Evolutionary conservation across 768 basidiomycete species (phyloP), one percentile per base, ranked within the genome.

Genomic region (Rhizopogon vesiculosus): DNA sequence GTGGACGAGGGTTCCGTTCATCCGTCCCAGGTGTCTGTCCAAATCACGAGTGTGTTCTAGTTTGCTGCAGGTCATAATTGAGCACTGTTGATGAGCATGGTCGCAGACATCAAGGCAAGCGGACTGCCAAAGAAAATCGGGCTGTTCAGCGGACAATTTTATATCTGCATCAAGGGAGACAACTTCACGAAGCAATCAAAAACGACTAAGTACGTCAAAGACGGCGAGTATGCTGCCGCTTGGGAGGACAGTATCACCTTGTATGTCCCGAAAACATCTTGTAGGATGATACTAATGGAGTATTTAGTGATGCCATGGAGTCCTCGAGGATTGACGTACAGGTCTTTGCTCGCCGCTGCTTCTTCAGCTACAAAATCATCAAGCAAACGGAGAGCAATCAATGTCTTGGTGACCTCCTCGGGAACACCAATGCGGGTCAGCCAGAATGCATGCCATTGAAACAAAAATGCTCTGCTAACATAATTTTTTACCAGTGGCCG

Each of bases 381-480:
- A 69, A 69, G 56, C 71, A 66, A 59, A 69, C 68, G 33, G 68
- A 69, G 56, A 71, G 61, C 42, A 71, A 63, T 43, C 68, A 69
- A 56, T 69, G 64, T 33, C 54, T 69, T 1, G 68, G 64, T 1
- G 68, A 69, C 51, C 52, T 69, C 10, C 68, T 69, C n/a, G 69
- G 69, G 28, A 68, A 71, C 25, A 49, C 61, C 1, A 69, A 64
- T 38, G 58, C 64, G 29, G 65, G 68, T 71, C 15, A n/a, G 68
- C 61, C 19, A 38, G 22, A 7, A 16, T 5, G 31, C 22, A 35
- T 16, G 49, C 4, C 5, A n/a, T 53, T 62, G 16, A 60, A 15
- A 46, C 8, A 25, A 42, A 7, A 44, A n/a, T 12, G 33, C 12
- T 55, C 7, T 38, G 10, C 16, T 45, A 12, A 42, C 28, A 19